Base-by-base conservation (phyloP, 1,284 basidiomycete species). In the Mycocalia duriaeana region DNA sequence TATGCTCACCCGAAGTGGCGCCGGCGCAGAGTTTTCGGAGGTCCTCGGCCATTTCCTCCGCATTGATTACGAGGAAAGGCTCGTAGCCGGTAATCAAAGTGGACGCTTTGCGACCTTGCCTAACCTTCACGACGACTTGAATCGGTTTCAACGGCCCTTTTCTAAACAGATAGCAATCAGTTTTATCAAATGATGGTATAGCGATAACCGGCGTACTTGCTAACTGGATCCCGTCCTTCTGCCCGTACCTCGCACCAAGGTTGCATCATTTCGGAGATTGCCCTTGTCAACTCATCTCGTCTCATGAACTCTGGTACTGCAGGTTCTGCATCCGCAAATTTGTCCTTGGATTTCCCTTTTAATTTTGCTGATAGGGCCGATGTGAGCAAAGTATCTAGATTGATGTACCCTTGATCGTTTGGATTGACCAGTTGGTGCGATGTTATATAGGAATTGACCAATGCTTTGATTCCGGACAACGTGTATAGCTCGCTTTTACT, bases 11-110 rank as follows among this genome's bases (percentile, higher is more conserved):
- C 8, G 28, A 31, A 31, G 28, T 31, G n/a, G 28, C 28, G n/a
- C 28, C 28, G n/a, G 28, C 28, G n/a, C 28, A 31, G n/a, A n/a
- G 8, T 31, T 31, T 31, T n/a, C 28, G 8, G 18, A 18, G 25
- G 43, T 41, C 35, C 51, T 31, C 28, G n/a, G 28, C 28, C 28
- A 31, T 18, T 3, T 23, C n/a, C 13, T 90, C 84, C 1, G 81
- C 75, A 28, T 79, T 69, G 19, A 91, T 65, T 3, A 76, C 73
- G 31, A 69, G 50, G 64, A 85, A 94, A 0, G 81, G 73, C 60
- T 95, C 92, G 52, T 89, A 86, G 0, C 85, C 84, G 0, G 82
- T 81, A 37, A 93, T 73, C 41, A 88, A 68, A 3, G 92, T 95
- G 42, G 79, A 81, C 19, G 82, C 79, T 65, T 89, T 88, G 38